These are phyloP conservation scores for Cladosporium sp. DNA, from an alignment of 2,329 filamentous ascomycete species.

Conservation along the genomic window DNA sequence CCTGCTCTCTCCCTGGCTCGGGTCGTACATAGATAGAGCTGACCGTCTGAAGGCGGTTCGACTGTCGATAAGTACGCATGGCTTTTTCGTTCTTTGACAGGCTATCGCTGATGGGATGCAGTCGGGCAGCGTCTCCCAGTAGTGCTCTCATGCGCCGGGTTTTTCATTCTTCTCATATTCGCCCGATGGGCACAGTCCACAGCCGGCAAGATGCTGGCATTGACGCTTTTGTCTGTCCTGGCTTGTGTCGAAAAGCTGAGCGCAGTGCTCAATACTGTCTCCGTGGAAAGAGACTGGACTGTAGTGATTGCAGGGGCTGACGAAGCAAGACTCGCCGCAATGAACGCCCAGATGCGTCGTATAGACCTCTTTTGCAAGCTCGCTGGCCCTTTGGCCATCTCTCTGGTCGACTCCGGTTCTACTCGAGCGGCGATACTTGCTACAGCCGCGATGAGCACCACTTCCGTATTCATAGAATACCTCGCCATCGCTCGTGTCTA, in stretches of 20 bases:
- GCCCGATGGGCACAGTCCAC: background rate
- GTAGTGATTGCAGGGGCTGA: conserved; percentile 51
- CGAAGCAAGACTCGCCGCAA: conserved; percentile 26
- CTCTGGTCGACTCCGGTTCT: conserved; percentile 52
- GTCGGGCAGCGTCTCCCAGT: conserved; percentile 33
- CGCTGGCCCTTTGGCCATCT: conserved; percentile 53
- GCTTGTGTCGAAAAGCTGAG: conserved; percentile 70
- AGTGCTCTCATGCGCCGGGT: conserved; percentile 27
- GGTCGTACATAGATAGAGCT: conserved; percentile 58
- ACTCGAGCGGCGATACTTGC: conserved; percentile 51
- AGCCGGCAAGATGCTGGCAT: conserved; percentile 17
- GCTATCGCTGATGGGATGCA: conserved; percentile 7
- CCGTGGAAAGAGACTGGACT: conserved; percentile 66
- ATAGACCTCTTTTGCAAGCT: conserved; percentile 63
- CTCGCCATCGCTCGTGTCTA: conserved; percentile 51
- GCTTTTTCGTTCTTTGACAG: background rate
- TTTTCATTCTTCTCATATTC: conserved; percentile 15
- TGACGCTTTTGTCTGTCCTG: conserved; percentile 49
- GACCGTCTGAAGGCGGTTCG: conserved; percentile 43
- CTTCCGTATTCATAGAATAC: conserved; percentile 55
- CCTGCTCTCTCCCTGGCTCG: conserved; percentile 59
- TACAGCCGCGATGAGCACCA: conserved; percentile 52
- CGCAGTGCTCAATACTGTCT: conserved; percentile 64
- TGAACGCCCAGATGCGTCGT: conserved; percentile 59
- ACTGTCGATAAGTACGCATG: conserved; percentile 38